A percentile compares a stretch with the other conserved stretches of the same genome.
Conservation (phyloP, 1,139 yeast genomes). For the Sugiyamaella grinbergsii region DNA sequence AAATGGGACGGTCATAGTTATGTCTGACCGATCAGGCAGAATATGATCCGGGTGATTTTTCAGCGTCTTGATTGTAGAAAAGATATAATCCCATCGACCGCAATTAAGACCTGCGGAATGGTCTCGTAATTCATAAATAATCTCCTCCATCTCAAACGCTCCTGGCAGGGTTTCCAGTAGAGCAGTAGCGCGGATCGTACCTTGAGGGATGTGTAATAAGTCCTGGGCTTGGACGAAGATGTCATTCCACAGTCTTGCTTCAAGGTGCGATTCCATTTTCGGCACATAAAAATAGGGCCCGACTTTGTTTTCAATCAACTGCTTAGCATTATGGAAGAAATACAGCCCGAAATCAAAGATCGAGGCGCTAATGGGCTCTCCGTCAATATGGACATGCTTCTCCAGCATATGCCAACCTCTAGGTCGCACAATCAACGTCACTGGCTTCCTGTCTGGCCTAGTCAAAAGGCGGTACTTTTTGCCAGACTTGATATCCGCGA, state of each 20-base stretch:
- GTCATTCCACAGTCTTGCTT: conserved; percentile 76
- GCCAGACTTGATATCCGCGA: conserved; percentile 55
- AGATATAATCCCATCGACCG: conserved; percentile 81
- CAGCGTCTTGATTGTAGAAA: conserved; percentile 67
- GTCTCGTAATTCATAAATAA: conserved; percentile 68
- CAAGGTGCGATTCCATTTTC: conserved; percentile 75
- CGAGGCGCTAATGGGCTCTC: conserved; percentile 71
- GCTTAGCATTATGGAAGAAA: conserved; percentile 70
- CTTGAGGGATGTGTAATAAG: conserved; percentile 59
- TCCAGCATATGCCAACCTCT: conserved; percentile 83
- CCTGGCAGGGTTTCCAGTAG: conserved; percentile 74
- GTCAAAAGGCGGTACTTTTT: conserved; percentile 59
- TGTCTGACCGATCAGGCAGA: conserved; percentile 71
- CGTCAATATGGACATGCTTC: conserved; percentile 69
- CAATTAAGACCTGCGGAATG: conserved; percentile 76
- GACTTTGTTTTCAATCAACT: conserved; percentile 56
- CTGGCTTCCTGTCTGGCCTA: conserved; percentile 50
- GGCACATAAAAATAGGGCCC: conserved; percentile 79
- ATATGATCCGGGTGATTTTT: conserved; percentile 61
- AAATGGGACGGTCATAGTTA: conserved; percentile 72
- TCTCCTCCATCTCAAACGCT: conserved; percentile 78
- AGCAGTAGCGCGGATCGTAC: conserved; percentile 73
- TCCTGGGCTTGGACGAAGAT: conserved; percentile 68
- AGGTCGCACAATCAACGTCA: conserved; percentile 66
- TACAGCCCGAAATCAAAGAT: conserved; percentile 75